phyloP scores from a whole-genome alignment of 768 basidiomycete species.

The Boletus reticuloceps region DNA sequence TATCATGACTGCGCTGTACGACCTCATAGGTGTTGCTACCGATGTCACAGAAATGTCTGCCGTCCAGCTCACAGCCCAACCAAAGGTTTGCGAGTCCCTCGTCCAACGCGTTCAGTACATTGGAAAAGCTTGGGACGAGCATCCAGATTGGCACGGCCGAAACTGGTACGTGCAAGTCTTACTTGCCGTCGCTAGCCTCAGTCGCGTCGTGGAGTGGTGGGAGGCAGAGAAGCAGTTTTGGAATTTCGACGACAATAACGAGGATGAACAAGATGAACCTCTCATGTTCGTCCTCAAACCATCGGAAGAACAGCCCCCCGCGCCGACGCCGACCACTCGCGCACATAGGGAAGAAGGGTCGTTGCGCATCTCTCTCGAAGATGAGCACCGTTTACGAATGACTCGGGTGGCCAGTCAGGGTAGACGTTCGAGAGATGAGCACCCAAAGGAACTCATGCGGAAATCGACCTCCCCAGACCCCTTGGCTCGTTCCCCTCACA shows the following conservation, averaged over 20 bases:
- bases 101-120: conserved; percentile 90
- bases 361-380: conserved; percentile 35
- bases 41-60: conserved; percentile 91
- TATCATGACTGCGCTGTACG: conserved; percentile 87
- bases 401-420: conserved; percentile 49
- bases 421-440: conserved; percentile 58
- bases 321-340: conserved; percentile 38
- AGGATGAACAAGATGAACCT: conserved; percentile 87
- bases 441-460: conserved; percentile 45
- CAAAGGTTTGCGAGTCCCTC: conserved; percentile 80
- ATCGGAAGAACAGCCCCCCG: conserved; percentile 53
- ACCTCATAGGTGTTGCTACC: conserved; percentile 89
- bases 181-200: conserved; percentile 92
- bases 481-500: conserved; percentile 37
- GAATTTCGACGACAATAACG: conserved; percentile 94
- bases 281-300: conserved; percentile 93
- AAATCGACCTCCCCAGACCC: conserved; percentile 38
- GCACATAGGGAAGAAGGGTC: conserved; percentile 34
- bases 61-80: conserved; percentile 77
- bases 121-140: conserved; percentile 95
- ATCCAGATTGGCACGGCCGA: conserved; percentile 96
- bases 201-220: conserved; percentile 99
- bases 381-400: conserved; percentile 43
- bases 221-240: conserved; percentile 99
- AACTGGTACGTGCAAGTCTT: conserved; percentile 98